A percentile compares a stretch with the other conserved stretches of the same genome.
Conservation (phyloP, 106 monocot genomes). For the Cymbidium sinense region DNA sequence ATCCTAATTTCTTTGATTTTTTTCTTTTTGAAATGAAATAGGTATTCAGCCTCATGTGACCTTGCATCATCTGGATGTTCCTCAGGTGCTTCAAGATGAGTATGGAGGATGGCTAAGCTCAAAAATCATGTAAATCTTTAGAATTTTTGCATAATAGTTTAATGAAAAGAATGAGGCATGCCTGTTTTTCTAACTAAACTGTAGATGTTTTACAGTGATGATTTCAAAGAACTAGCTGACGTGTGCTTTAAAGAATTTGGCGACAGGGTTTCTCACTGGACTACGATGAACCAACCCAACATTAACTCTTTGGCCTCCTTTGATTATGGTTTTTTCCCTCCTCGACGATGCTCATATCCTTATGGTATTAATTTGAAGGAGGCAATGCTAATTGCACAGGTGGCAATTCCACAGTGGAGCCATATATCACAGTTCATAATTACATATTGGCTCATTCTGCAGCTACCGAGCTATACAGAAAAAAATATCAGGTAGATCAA, state of each 20-base stretch:
- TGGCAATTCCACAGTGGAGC: slow-evolving; percentile 52
- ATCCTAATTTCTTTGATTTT: not conserved
- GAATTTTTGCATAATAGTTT: not conserved
- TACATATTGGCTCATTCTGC: slow-evolving; percentile 44
- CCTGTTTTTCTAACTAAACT: not conserved
- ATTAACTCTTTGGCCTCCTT: slow-evolving; percentile 21
- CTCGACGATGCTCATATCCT: slow-evolving; percentile 33
- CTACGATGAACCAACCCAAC: slow-evolving; percentile 53
- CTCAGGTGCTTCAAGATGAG: slow-evolving; percentile 73
- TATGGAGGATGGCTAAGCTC: slow-evolving; percentile 70
- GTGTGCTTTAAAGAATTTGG: slow-evolving; percentile 68
- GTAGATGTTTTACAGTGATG: slow-evolving; percentile 17
- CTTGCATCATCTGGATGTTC: slow-evolving; percentile 55
- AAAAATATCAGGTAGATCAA: slow-evolving; percentile 43
- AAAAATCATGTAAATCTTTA: slow-evolving; percentile 48
- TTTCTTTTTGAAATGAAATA: slow-evolving; percentile 2
- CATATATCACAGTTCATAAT: slow-evolving; percentile 42
- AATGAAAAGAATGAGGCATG: not conserved
- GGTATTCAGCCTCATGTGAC: slow-evolving; percentile 69
- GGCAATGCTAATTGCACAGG: slow-evolving; percentile 37
- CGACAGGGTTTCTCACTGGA: slow-evolving; percentile 59
- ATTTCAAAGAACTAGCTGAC: slow-evolving; percentile 57
- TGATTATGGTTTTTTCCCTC: slow-evolving; percentile 36
- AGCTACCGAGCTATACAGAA: slow-evolving; percentile 25
- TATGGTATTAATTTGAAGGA: slow-evolving; percentile 39